Base-by-base conservation (phyloP, 352 stramenopile genomes). In the Phytophthora sansomeana region DNA sequence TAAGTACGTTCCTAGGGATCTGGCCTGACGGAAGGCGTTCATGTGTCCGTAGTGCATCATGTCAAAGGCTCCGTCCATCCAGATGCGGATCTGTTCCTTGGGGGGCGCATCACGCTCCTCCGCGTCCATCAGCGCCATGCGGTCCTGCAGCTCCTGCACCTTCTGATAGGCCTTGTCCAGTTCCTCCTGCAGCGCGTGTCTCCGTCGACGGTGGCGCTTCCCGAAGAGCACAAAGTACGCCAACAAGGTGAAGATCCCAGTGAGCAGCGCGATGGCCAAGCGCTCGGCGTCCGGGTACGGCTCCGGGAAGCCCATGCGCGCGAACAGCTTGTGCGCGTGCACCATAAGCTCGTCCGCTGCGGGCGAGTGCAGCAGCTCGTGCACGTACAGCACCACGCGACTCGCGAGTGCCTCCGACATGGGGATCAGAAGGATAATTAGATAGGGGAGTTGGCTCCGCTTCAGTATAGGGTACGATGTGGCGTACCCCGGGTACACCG, bases 11-110 rank as follows among this genome's bases (percentile, higher is more conserved):
- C 97, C 97, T 5, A 99, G 83, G 8, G 96, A 91, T 46, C 92
- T 78, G 35, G 92, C 97, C 59, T 99, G 93, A 29, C 97, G 96
- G 84, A 99, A 99, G 9, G 97, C 98, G 80, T 99, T 99, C 97
- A 99, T 99, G 81, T 99, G 98, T 24, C 98, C 98, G 76, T 99
- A 99, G 78, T 99, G 98, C 94, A 99, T 99, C 84, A 99, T 97
- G 76, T 99, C 98, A 77, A 99, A 99, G 28, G 96, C 97, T 50
- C 98, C 98, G 66, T 99, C 98, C 92, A 99, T 99, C 87, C 98
- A 99, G 64, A 99, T 99, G 54, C 95, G 91, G 72, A 98, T 94
- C 75, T 98, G 82, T 54, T 97, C 81, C 69, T 91, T 92, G 19
- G 88, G 75, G 8, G 64, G 57, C 58, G 83, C 74, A 10, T 69